Percentiles rank a stretch among this genome's conserved stretches.
phyloP scores from a whole-genome alignment of 75 land plant genomes.

The Sequoia sempervirens region DNA sequence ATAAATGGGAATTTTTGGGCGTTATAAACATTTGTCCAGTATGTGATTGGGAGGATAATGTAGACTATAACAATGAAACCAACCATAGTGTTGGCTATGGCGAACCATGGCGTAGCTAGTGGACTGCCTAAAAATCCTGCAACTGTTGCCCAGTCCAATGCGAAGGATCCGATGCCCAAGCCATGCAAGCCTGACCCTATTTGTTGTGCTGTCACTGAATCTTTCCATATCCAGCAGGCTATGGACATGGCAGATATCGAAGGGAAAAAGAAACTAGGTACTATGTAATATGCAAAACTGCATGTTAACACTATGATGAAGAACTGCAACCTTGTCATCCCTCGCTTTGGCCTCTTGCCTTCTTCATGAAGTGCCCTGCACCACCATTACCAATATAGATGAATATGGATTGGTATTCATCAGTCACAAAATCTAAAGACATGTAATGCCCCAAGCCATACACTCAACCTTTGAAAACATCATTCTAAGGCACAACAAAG shows the following conservation, averaged over 20 bases:
- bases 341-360: slow-evolving; percentile 43
- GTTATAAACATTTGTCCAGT: slow-evolving; percentile 19
- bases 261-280: slow-evolving; percentile 58
- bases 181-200: slow-evolving; percentile 27
- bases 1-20: slow-evolving; percentile 31
- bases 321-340: slow-evolving; percentile 56
- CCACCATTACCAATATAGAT: not conserved
- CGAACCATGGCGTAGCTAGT: slow-evolving; percentile 53
- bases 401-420: not conserved
- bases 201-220: slow-evolving; percentile 29
- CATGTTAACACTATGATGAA: slow-evolving; percentile 38
- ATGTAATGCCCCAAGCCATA: too few relatives aligned
- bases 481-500: too few relatives aligned
- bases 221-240: slow-evolving; percentile 23
- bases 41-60: slow-evolving; percentile 26
- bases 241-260: slow-evolving; percentile 34
- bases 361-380: slow-evolving; percentile 50
- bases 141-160: slow-evolving; percentile 60
- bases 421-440: not conserved
- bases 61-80: slow-evolving; percentile 58
- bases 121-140: slow-evolving; percentile 52
- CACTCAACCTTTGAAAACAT: too few relatives aligned
- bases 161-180: slow-evolving; percentile 43
- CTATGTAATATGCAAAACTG: slow-evolving; percentile 63
- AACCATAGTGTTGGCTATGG: slow-evolving; percentile 47